These are phyloP conservation scores for Pneumocystis oryctolagi DNA, from an alignment of 1,139 yeast genomes.

Conservation along the genomic window DNA sequence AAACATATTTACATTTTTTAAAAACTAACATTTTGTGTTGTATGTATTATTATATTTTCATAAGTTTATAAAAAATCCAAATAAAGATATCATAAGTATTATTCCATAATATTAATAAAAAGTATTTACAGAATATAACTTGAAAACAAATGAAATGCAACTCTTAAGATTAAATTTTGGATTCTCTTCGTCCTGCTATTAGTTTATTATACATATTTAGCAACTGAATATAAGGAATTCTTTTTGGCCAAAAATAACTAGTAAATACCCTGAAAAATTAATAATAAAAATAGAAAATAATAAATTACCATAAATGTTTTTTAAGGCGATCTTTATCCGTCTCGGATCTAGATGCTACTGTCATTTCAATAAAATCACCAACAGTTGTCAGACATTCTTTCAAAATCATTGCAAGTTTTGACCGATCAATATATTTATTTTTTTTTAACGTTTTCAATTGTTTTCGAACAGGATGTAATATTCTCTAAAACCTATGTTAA, in stretches of 20 bases:
- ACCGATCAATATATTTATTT: constrained; percentile 71
- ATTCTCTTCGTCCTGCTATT: neutral
- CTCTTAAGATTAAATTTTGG: neutral
- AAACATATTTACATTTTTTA: too few species aligned
- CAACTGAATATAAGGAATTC: neutral
- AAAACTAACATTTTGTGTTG: neutral
- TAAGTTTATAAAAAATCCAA: neutral
- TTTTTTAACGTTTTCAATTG: constrained; percentile 61
- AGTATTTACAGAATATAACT: neutral
- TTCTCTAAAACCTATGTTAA: constrained; percentile 15
- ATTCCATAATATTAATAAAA: neutral
- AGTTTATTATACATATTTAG: neutral
- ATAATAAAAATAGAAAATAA: neutral
- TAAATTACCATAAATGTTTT: constrained; percentile 51
- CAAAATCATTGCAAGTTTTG: constrained; percentile 67
- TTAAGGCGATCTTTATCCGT: constrained; percentile 30
- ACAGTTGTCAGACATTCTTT: constrained; percentile 62
- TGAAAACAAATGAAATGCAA: neutral
- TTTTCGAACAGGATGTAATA: constrained; percentile 56
- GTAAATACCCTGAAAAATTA: neutral
- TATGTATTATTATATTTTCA: neutral
- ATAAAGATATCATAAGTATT: neutral
- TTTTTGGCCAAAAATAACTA: neutral
- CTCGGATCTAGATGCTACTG: constrained; percentile 18
- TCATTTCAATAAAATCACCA: constrained; percentile 51